Evolutionary conservation across 495 filamentous ascomycete species (phyloP), one percentile per base, ranked within the genome.

Genomic region (Trichocladium antarcticum): DNA sequence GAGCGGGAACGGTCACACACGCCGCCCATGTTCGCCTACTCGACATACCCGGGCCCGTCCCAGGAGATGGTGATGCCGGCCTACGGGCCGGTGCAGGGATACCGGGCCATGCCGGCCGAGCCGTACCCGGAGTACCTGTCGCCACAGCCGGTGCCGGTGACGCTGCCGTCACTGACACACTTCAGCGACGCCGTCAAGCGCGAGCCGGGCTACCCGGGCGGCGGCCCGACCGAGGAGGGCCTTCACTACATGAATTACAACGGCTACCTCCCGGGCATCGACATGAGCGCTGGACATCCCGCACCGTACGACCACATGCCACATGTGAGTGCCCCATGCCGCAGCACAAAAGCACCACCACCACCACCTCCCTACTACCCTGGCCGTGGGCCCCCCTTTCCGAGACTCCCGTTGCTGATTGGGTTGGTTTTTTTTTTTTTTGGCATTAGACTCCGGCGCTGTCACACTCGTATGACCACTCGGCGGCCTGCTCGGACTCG

Each of bases 381-480:
- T 21, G 45, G n/a, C n/a, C n/a, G n/a, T n/a, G n/a, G n/a, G n/a
- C n/a, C n/a, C n/a, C n/a, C n/a, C 24, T 4, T 27, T 24, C 12
- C 36, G 28, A 15, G 27, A 29, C 31, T 42, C 59, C 56, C 61
- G 65, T 69, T 73, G 67, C 70, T 73, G 70, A 73, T 64, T 62
- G 60, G 64, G n/a, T n/a, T n/a, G n/a, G n/a, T n/a, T n/a, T n/a
- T n/a, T n/a, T n/a, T 63, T 57, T 51, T 57, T 58, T 27, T 2
- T 7, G 10, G 43, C 37, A 38, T 57, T 74, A 93, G 87, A 90
- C 89, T 69, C 88, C 88, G 68, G 79, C 87, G 59, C 78, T 93
- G 59, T 82, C 81, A 57, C 84, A 88, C 54, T 81, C 83, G 15
- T 86, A 84, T 66, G 85, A 89, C 54, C 80, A 82, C 58, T 89